These are phyloP conservation scores for Wickerhamiella shivajii DNA, from an alignment of 805 yeast species.

Conservation along the genomic window DNA sequence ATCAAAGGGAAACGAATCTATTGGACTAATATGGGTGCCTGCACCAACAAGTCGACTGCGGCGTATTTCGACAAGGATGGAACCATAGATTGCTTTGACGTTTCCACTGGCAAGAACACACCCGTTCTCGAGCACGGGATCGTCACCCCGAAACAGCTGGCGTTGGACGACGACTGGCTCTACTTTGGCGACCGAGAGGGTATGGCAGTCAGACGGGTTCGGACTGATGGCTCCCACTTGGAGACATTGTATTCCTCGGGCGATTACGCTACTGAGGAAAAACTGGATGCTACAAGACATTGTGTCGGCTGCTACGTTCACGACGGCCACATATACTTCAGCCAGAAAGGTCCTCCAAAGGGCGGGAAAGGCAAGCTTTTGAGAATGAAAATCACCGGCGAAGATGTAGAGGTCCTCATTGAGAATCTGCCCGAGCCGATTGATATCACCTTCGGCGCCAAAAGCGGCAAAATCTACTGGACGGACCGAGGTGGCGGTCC, in stretches of 20 bases:
- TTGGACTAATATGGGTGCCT: constrained; percentile 16
- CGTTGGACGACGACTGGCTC: background rate
- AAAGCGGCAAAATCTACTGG: constrained; percentile 3
- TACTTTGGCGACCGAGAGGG: constrained; percentile 10
- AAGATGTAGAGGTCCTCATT: background rate
- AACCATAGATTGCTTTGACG: background rate
- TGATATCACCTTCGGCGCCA: constrained; percentile 1
- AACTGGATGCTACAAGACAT: constrained; percentile 2
- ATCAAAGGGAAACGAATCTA: background rate
- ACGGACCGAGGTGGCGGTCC: constrained; percentile 9
- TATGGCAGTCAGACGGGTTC: background rate
- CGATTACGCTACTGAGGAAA: background rate
- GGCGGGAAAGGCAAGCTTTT: constrained; percentile 7
- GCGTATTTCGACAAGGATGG: constrained; percentile 5
- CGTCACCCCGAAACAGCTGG: constrained; percentile 6
- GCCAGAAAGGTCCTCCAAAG: constrained; percentile 7
- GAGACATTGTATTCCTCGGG: constrained; percentile 2
- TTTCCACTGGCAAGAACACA: background rate
- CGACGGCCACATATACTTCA: constrained; percentile 2
- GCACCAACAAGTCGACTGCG: constrained; percentile 3
- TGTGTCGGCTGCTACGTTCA: constrained; percentile 6
- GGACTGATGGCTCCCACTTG: background rate
- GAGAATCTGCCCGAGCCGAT: constrained; percentile 7
- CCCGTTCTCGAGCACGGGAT: background rate
- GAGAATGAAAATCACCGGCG: background rate